Conservation (phyloP, 768 basidiomycete genomes). For the Phanerochaete sordida region DNA sequence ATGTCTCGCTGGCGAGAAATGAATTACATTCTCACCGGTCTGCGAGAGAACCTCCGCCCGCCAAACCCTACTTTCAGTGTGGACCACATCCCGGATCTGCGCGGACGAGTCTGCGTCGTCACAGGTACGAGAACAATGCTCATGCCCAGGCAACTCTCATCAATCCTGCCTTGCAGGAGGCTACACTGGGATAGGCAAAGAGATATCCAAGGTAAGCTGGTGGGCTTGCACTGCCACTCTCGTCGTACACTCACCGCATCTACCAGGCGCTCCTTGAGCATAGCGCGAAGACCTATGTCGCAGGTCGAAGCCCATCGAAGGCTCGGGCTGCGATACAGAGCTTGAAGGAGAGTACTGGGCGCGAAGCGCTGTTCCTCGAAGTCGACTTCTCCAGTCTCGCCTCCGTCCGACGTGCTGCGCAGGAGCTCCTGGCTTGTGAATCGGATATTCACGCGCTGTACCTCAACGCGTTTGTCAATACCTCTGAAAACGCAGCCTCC, state of each 20-base stretch:
- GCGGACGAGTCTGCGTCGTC: conserved; percentile 30
- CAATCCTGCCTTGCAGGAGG: conserved; percentile 15
- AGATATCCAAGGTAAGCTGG: conserved; percentile 52
- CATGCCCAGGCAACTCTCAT: neutral
- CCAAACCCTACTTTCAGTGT: conserved; percentile 12
- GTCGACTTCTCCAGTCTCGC: conserved; percentile 25
- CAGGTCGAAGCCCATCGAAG: conserved; percentile 21
- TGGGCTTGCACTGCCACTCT: conserved; percentile 14
- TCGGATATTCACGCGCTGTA: conserved; percentile 18
- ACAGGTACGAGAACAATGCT: no score
- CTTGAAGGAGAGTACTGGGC: conserved; percentile 25
- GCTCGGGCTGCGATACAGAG: conserved; percentile 24
- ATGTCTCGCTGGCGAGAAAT: no score
- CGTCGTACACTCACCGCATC: no score
- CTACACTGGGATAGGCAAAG: conserved; percentile 52
- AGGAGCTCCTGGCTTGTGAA: conserved; percentile 23
- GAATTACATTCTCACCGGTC: no score
- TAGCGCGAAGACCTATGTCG: conserved; percentile 32
- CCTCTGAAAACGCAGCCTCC: no score
- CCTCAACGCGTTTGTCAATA: conserved; percentile 20
- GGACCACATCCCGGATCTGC: conserved; percentile 41
- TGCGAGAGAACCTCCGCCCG: no score
- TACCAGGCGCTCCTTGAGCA: conserved; percentile 41
- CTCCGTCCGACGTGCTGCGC: conserved; percentile 19
- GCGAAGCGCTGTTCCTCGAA: conserved; percentile 23